phyloP scores from a whole-genome alignment of 106 monocot species.

The Hemerocallis citrina region DNA sequence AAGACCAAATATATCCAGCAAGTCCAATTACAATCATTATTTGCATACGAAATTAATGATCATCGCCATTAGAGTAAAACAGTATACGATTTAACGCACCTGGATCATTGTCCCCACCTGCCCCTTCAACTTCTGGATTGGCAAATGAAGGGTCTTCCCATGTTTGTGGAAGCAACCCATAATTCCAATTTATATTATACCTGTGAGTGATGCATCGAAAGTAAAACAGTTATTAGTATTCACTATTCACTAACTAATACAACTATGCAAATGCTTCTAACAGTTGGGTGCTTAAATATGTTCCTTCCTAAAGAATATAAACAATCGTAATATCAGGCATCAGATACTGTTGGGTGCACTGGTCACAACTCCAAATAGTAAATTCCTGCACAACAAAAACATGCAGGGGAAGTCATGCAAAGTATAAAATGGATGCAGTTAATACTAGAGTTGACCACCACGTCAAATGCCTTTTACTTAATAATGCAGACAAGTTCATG shows the following conservation, averaged over 20 bases:
- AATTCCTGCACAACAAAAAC: no score
- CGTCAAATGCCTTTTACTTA: no score
- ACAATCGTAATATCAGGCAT: no score
- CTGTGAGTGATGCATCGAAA: conserved; percentile 19
- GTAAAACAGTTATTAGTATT: neutral
- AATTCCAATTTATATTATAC: conserved; percentile 95
- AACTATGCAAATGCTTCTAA: neutral
- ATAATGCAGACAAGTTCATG: no score
- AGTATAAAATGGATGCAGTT: no score
- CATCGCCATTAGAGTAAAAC: neutral
- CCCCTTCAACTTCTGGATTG: conserved; percentile 71
- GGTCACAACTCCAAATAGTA: no score
- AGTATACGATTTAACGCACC: no score
- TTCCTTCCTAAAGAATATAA: neutral
- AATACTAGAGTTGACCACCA: no score
- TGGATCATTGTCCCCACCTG: conserved; percentile 91
- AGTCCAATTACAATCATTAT: no score
- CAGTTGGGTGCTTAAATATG: neutral
- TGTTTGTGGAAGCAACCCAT: conserved; percentile 86
- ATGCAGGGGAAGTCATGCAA: no score
- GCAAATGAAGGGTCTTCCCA: conserved; percentile 86
- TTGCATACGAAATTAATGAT: neutral
- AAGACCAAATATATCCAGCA: no score
- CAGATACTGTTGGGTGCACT: no score
- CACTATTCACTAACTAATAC: neutral